These are phyloP conservation scores for Termitomyces titanicus DNA, from an alignment of 768 basidiomycete species.

Conservation along the genomic window DNA sequence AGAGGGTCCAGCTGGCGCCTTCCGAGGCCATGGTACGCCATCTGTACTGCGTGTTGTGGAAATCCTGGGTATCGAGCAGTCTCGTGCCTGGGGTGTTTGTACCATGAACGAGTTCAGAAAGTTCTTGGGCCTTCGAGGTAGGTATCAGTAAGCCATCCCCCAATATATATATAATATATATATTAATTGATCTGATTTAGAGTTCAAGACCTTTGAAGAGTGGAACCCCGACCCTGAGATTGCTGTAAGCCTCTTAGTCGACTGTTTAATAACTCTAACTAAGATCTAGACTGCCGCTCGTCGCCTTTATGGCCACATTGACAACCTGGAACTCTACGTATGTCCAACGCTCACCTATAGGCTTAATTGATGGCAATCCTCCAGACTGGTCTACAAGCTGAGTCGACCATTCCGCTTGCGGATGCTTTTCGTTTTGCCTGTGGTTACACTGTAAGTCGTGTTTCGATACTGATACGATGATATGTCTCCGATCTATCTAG, in stretches of 20 bases:
- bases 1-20: constrained; percentile 40
- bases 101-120: constrained; percentile 55
- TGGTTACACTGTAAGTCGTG: constrained; percentile 21
- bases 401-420: constrained; percentile 27
- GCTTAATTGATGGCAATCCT: background rate
- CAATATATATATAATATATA: no score
- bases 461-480: background rate
- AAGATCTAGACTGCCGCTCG: constrained; percentile 20
- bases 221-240: constrained; percentile 49
- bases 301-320: constrained; percentile 28
- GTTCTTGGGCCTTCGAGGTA: constrained; percentile 45
- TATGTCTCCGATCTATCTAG: constrained; percentile 14
- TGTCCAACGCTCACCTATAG: background rate
- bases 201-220: constrained; percentile 46
- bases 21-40: constrained; percentile 46
- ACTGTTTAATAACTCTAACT: no score
- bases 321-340: constrained; percentile 33
- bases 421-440: constrained; percentile 22
- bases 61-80: constrained; percentile 53
- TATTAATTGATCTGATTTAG: constrained; percentile 15
- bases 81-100: constrained; percentile 52
- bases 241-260: constrained; percentile 30
- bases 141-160: constrained; percentile 5
- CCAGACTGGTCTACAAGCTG: constrained; percentile 29
- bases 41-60: constrained; percentile 46